Evolutionary conservation across 768 basidiomycete species (phyloP).

Genomic region (Boletales sp.): DNA sequence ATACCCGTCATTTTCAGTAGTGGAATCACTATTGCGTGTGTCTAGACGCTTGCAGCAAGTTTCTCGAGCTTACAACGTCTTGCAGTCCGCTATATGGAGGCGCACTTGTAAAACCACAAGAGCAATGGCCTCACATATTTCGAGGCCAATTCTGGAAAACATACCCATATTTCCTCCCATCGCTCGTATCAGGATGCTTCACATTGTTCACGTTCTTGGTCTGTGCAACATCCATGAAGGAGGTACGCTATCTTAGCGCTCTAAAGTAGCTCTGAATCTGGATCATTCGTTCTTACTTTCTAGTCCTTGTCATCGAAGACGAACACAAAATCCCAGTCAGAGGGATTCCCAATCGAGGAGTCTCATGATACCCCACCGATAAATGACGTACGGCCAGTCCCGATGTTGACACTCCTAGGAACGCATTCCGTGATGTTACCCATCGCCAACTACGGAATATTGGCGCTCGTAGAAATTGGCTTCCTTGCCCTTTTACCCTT

Average conservation of each 20-base stretch:
- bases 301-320: slow-evolving; percentile 26
- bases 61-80: not conserved
- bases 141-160: slow-evolving; percentile 34
- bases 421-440: slow-evolving; percentile 36
- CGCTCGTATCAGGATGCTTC: slow-evolving; percentile 18
- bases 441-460: slow-evolving; percentile 39
- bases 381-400: slow-evolving; percentile 7
- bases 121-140: slow-evolving; percentile 51
- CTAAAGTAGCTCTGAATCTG: too few species aligned
- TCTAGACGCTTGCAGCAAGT: not conserved
- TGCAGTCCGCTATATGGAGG: slow-evolving; percentile 57
- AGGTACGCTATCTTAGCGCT: slow-evolving; percentile 20
- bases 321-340: not conserved
- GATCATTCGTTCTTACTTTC: not conserved
- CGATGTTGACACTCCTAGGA: slow-evolving; percentile 34
- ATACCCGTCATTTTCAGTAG: not conserved
- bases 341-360: not conserved
- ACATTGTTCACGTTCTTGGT: slow-evolving; percentile 12
- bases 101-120: slow-evolving; percentile 49
- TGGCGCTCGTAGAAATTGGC: slow-evolving; percentile 42
- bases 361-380: not conserved
- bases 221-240: slow-evolving; percentile 25
- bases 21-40: slow-evolving; percentile 6
- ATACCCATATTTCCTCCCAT: slow-evolving; percentile 38
- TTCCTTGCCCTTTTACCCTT: slow-evolving; percentile 40